Evolutionary conservation across 345 rosid species (phyloP), one percentile per base, ranked within the genome.

Genomic region (Lepidium sativum): DNA sequence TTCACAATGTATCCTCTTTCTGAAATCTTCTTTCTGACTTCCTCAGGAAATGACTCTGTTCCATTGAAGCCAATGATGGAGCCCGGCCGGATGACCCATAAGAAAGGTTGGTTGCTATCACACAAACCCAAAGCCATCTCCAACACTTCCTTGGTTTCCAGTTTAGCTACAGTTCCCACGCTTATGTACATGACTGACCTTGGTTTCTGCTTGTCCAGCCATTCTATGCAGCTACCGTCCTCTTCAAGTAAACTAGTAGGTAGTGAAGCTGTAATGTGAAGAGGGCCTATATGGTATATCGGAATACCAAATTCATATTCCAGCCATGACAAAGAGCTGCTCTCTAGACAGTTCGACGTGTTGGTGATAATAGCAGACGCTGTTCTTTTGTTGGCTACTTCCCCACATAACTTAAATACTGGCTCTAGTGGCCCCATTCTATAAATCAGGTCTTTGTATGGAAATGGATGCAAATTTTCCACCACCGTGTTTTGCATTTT

Each of bases 31-130:
- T 31, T 18, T 2, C 45, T 39, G 52, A 76, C 1, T 73, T 75
- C 67, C 72, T 75, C 27, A 64, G 56, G 67, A 0, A 62, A 37
- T 56, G 33, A 56, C 4, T 56, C 10, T 14, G 15, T 53, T 27
- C 44, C 21, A 0, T 18, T 18, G 4, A 18, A 17, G n/a, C 29
- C 76, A 9, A 40, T 1, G 63, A 86, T 78, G 16, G 76, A 80
- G 15, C 48, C 20, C 0, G 83, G 85, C 37, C 79, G 51, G 15
- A 83, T 65, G 16, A 94, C 88, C 97, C 97, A 87, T 17, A 89
- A 75, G 49, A 79, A 87, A 8, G 85, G 84, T 20, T 70, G 54
- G 9, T 56, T 53, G 6, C 57, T 33, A 9, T 40, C 63, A 55
- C 74, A 83, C 25, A 89, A 42, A 1, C 79, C 85, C 42, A 76